Evolutionary conservation across 345 rosid genomes (phyloP), one percentile per base, ranked within the genome.

Genomic region (Turritis glabra): DNA sequence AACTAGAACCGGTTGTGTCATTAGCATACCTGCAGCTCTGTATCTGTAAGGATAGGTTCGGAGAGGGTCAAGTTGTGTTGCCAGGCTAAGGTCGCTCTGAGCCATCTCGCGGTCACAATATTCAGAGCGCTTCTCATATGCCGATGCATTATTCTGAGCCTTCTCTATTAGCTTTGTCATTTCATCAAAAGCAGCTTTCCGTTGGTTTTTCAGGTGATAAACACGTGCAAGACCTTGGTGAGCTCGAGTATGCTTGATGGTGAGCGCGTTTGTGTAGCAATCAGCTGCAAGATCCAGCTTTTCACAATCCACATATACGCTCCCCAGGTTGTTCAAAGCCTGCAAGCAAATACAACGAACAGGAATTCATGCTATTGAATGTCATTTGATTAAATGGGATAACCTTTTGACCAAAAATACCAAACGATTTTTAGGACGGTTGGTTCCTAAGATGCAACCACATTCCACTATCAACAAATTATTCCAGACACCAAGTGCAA

Each of bases 31-130:
- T 67, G 98, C 99, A 46, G 99, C 99, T 73, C 98, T 88, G 82
- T 90, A 92, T 86, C 94, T 84, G 85, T 96, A 96, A 0, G 99
- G 99, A 60, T 92, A 92, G n/a, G 97, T 92, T 76, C 99, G 87
- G 68, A 92, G 74, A 7, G 98, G 99, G 82, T 96, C 99, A 29
- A 92, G 83, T 53, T 85, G 84, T 2, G 98, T 88, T 50, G 97
- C 93, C 75, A 85, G 83, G 77, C 71, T 53, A 66, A 96, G 97
- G 77, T 96, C 99, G 60, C 72, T 82, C 83, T 90, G 92, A 32
- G 98, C 97, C 96, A 88, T 85, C 75, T 89, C 94, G 0, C 91
- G 93, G 73, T 92, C 97, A 78, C 97, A 96, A 77, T 96, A 96
- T 58, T 96, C 97, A 1, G 99, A 89, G 4, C 97, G 94, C 80